Conservation (phyloP, 2,329 filamentous ascomycete genomes). For the Myotisia sp. region DNA sequence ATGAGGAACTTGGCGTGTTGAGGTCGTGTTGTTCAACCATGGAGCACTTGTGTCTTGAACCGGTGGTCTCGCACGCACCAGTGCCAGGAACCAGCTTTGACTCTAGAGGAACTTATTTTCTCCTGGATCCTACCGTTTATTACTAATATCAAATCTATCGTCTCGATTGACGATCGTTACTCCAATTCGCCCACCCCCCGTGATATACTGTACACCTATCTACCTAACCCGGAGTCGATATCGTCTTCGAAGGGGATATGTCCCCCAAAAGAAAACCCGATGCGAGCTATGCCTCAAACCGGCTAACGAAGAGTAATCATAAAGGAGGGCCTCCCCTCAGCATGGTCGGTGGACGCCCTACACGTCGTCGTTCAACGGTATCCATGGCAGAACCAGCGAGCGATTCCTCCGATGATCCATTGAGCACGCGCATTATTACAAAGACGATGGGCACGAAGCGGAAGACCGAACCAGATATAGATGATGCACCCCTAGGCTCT, state of each 20-base stretch:
- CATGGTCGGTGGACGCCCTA: slow-evolving; percentile 9
- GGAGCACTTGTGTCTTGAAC: no score
- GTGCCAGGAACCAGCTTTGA: no score
- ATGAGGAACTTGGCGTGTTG: no score
- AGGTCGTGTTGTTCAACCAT: no score
- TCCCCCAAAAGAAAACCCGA: slow-evolving; percentile 13
- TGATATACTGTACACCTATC: not conserved
- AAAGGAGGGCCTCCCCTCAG: slow-evolving; percentile 15
- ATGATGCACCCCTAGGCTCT: slow-evolving; percentile 24
- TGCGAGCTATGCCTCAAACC: slow-evolving; percentile 17
- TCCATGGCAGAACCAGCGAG: not conserved
- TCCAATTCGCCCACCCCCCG: no score
- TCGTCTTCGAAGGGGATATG: slow-evolving; percentile 1
- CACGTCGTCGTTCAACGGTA: not conserved
- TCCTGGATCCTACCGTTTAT: no score
- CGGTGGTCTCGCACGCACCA: no score
- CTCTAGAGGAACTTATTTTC: no score
- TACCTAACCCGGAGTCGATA: not conserved
- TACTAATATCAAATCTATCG: no score
- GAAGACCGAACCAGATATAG: slow-evolving; percentile 18
- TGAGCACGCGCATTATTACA: slow-evolving; percentile 2
- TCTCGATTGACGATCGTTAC: no score
- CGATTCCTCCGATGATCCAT: slow-evolving; percentile 6
- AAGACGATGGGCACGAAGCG: slow-evolving; percentile 6
- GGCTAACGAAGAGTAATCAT: slow-evolving; percentile 14